These are phyloP conservation scores for Tricholoma matsutake DNA, from an alignment of 768 basidiomycete species.

Conservation along the genomic window DNA sequence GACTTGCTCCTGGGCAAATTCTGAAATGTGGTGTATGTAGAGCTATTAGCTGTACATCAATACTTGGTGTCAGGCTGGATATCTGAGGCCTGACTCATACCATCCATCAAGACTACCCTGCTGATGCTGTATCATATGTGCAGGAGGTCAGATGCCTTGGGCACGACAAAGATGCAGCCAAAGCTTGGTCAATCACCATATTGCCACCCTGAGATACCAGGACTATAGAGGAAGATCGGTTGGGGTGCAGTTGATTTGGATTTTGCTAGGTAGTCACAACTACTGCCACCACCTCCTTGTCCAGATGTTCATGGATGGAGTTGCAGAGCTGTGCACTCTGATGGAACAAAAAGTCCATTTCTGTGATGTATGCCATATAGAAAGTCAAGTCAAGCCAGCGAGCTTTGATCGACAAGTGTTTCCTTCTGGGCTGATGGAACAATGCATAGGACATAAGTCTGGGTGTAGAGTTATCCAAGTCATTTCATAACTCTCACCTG, in stretches of 20 bases:
- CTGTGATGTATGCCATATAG: too few relatives aligned
- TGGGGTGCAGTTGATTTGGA: too few relatives aligned
- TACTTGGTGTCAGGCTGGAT: neutral
- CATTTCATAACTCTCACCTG: too few relatives aligned
- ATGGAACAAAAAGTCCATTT: too few relatives aligned
- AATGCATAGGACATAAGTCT: too few relatives aligned
- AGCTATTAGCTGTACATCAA: neutral
- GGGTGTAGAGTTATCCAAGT: too few relatives aligned
- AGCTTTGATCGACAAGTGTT: too few relatives aligned
- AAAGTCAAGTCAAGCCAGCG: too few relatives aligned
- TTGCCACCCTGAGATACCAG: neutral
- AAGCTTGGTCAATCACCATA: neutral
- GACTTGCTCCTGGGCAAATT: too few relatives aligned
- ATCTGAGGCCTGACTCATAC: neutral
- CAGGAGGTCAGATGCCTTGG: neutral
- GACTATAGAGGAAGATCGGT: too few relatives aligned
- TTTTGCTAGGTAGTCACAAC: neutral
- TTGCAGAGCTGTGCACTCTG: neutral
- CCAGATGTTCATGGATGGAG: conserved; percentile 4
- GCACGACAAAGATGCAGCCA: neutral
- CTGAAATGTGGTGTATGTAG: neutral
- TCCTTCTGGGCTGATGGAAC: too few relatives aligned
- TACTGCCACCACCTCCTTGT: neutral
- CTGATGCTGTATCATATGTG: neutral
- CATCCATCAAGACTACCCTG: neutral